These are phyloP conservation scores for Heimioporus retisporus DNA, from an alignment of 1,284 basidiomycete species.

Conservation along the genomic window DNA sequence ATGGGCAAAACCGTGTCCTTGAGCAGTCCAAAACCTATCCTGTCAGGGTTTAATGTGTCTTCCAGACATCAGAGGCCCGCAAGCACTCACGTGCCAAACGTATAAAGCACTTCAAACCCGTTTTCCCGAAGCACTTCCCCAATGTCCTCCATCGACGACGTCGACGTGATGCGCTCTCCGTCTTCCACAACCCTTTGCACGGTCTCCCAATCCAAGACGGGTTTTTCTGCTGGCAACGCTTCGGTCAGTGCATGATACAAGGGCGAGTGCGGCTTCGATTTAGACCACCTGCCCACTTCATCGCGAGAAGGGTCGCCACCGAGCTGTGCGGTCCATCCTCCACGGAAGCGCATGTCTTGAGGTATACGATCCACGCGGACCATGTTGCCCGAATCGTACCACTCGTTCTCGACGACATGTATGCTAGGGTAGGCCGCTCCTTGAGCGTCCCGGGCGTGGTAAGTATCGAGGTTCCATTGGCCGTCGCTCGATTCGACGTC, in stretches of 20 bases:
- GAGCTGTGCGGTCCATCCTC: constrained; percentile 30
- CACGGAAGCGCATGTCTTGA: constrained; percentile 44
- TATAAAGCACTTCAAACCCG: constrained; percentile 50
- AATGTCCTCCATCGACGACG: constrained; percentile 40
- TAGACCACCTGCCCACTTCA: constrained; percentile 36
- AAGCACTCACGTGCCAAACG: constrained; percentile 47
- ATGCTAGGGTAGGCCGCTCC: constrained; percentile 34
- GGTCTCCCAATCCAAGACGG: constrained; percentile 27
- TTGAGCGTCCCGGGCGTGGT: constrained; percentile 29
- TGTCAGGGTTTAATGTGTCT: no score
- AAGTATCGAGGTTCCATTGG: constrained; percentile 46
- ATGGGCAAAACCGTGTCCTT: constrained; percentile 10
- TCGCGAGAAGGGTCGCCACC: constrained; percentile 29
- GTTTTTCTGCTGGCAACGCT: constrained; percentile 11
- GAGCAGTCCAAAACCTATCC: no score
- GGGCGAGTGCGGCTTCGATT: constrained; percentile 27
- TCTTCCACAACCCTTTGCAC: constrained; percentile 33
- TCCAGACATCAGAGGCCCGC: background rate
- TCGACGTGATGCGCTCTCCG: constrained; percentile 28
- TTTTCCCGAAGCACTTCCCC: constrained; percentile 45
- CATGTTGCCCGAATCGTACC: constrained; percentile 47
- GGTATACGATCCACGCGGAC: constrained; percentile 51
- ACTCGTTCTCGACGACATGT: constrained; percentile 48
- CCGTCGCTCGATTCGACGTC: constrained; percentile 49
- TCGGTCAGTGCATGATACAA: constrained; percentile 32